Percentiles rank a stretch among this genome's conserved stretches.
These are phyloP conservation scores for Geotrichum citri-aurantii DNA, from an alignment of 1,139 yeast genomes.

Conservation along the genomic window DNA sequence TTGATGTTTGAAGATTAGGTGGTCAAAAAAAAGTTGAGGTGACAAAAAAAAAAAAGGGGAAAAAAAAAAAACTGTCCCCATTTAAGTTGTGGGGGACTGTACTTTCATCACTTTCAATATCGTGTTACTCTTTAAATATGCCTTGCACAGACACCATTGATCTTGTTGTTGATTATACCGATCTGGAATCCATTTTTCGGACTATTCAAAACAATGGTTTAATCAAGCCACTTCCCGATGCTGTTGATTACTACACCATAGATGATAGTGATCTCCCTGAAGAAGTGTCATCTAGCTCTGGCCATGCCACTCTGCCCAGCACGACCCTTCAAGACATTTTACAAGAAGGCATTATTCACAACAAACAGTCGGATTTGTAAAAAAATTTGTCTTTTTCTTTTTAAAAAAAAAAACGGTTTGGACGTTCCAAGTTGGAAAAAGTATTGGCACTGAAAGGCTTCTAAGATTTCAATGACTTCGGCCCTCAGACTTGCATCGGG, in stretches of 20 bases:
- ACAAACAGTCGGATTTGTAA: not conserved
- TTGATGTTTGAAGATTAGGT: too few species aligned
- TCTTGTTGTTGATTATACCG: not conserved
- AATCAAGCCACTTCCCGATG: not conserved
- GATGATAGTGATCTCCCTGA: not conserved
- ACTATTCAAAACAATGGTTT: not conserved
- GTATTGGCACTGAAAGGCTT: too few species aligned
- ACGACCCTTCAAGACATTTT: not conserved
- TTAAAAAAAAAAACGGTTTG: too few species aligned
- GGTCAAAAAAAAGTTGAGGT: too few species aligned
- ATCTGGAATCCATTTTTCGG: not conserved
- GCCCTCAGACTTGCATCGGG: too few species aligned
- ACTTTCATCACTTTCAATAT: too few species aligned
- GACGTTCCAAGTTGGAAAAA: too few species aligned
- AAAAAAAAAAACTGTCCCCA: too few species aligned
- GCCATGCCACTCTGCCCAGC: not conserved
- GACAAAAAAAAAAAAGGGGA: too few species aligned
- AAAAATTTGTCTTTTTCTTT: not conserved
- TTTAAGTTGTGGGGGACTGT: too few species aligned
- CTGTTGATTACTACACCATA: not conserved
- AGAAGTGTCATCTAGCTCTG: not conserved
- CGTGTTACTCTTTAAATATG: too few species aligned
- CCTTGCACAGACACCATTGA: not conserved
- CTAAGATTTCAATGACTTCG: too few species aligned
- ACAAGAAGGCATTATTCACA: not conserved